Evolutionary conservation across 805 yeast genomes (phyloP), one percentile per base, ranked within the genome.

Genomic region (Ogataea angusta): DNA sequence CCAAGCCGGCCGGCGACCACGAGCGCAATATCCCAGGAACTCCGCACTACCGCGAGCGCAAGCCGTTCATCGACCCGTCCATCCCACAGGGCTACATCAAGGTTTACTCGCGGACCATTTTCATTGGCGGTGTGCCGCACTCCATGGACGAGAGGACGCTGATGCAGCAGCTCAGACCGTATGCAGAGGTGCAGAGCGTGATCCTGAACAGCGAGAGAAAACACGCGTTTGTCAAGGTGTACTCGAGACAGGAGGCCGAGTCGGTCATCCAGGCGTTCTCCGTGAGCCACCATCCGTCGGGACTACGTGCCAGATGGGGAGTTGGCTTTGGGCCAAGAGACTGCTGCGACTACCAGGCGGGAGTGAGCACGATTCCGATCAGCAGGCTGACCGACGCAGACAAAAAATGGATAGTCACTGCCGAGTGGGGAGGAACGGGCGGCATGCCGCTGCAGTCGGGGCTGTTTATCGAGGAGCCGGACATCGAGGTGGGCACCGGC

Each of bases 291-390:
- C 82, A 80, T 61, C 78, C 81, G 51, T 82, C 80, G 47, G 60
- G 67, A 25, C 69, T 93, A 52, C 78, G 98, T 65, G 86, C 95
- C 4, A 76, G 96, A 60, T 93, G 99, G 99, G 99, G 98, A 51
- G 98, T 93, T 47, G 99, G 99, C 1, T 93, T 85, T 58, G 99
- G 99, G 4, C 99, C 99, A 40, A 80, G 99, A 69, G 98, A 93
- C 63, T 91, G 98, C 69, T 87, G 96, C 62, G 95, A 93, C 64
- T 93, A 93, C 64, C 90, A 82, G 57, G 82, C 82, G 43, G 99
- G 99, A 47, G 73, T 82, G 27, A 84, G 95, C 45, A 76, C 89
- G 26, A 88, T 93, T 46, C 96, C 98, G 12, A 67, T 93, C 36
- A 77, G 76, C 44, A 77, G 96, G 54, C 73, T 93, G 52, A 93